Evolutionary conservation across 2,329 filamentous ascomycete species (phyloP).

Genomic region (Aspergillus niger): DNA sequence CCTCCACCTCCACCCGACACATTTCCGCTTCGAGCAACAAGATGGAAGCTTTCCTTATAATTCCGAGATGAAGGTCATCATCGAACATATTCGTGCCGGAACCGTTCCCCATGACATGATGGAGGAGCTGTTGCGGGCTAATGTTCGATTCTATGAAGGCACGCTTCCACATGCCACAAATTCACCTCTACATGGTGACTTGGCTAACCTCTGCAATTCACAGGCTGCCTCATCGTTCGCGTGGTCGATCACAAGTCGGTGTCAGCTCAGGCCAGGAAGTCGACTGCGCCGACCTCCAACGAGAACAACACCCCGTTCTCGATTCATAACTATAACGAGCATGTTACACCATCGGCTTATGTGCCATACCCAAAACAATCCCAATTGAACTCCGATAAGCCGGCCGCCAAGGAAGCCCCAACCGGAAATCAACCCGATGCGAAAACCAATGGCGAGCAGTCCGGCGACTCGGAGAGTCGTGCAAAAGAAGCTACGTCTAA

Average conservation of each 20-base stretch:
- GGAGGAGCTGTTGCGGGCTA: conserved; percentile 69
- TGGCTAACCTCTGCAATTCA: conserved; percentile 14
- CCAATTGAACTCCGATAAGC: conserved; percentile 34
- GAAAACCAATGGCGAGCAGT: conserved; percentile 21
- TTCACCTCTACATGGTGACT: neutral
- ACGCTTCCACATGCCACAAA: conserved; percentile 13
- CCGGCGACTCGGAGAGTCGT: conserved; percentile 60
- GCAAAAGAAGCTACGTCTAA: conserved; percentile 57
- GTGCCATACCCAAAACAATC: conserved; percentile 67
- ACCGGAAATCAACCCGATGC: conserved; percentile 26
- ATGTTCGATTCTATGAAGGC: conserved; percentile 87
- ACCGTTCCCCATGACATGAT: conserved; percentile 90
- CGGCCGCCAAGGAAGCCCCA: conserved; percentile 29
- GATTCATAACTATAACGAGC: conserved; percentile 88
- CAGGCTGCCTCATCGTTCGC: conserved; percentile 84
- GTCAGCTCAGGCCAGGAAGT: conserved; percentile 60
- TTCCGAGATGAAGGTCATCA: conserved; percentile 80
- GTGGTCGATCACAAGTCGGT: conserved; percentile 82
- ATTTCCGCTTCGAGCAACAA: conserved; percentile 92
- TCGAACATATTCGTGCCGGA: conserved; percentile 74
- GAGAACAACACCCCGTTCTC: conserved; percentile 72
- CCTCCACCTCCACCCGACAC: conserved; percentile 78
- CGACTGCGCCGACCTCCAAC: conserved; percentile 57
- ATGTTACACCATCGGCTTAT: conserved; percentile 85
- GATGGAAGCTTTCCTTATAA: conserved; percentile 90